Evolutionary conservation across 2,329 filamentous ascomycete genomes (phyloP), one percentile per base, ranked within the genome.

Genomic region (Sarocladium strictum): DNA sequence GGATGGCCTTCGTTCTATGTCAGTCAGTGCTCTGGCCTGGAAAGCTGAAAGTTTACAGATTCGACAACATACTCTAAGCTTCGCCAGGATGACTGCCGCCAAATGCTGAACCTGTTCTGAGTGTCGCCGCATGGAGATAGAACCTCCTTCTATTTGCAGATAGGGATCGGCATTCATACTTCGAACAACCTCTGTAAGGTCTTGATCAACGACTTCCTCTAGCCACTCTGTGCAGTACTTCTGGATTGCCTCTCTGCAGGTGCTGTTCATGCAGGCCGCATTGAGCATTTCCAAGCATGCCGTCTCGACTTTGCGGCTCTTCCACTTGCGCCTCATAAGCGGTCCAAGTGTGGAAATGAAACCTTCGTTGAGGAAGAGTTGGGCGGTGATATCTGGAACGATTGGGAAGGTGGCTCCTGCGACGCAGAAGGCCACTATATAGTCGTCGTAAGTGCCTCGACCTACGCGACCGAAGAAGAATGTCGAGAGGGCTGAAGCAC

Each of bases 361-460:
- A 2, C 90, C 90, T 60, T 96, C 90, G 33, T 85, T 91, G 55
- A 97, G 80, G 67, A 99, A 97, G 35, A 97, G 76, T 56, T 84
- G 78, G 2, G 89, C 79, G 2, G 86, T 89, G 41, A 89, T 80
- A 54, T 86, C 81, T 2, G 90, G 87, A 2, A 89, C 84, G 53
- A 99, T 81, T 1, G 94, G 92, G 66, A 99, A 99, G 9, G 95
- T 83, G 21, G 86, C 84, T 2, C 91, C 84, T 5, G 91, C 90
- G n/a, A 92, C 91, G 53, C 92, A 97, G 68, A 97, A 97, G 5
- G 92, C 92, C 51, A 94, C 78, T 54, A 96, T 90, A 60, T 95
- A 83, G 69, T 96, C 90, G 63, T 97, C 92, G 59, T 91, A 89
- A 23, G 87, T 93, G 53, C 85, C 85, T 59, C 86, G 84, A 60